Percentiles rank a stretch among this genome's conserved stretches.
phyloP scores from a whole-genome alignment of 1,139 yeast species.

The Pichia sp. region DNA sequence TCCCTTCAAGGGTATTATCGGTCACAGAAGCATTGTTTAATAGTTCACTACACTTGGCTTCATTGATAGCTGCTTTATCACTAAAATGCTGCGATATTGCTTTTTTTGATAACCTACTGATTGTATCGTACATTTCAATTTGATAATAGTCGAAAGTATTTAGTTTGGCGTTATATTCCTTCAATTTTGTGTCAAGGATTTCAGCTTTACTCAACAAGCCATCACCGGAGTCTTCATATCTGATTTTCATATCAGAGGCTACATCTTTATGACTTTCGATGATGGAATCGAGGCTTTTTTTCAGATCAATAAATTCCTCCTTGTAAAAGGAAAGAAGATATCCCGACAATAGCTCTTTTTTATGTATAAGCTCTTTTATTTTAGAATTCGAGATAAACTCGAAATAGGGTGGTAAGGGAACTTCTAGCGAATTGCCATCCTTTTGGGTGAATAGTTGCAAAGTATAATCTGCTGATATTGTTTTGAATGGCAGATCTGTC shows the following conservation, averaged over 20 bases:
- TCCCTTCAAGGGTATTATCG: constrained; percentile 14
- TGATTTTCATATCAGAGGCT: constrained; percentile 27
- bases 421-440: background rate
- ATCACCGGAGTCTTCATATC: constrained; percentile 8
- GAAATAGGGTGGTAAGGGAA: constrained; percentile 7
- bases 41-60: constrained; percentile 34
- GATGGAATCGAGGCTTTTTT: constrained; percentile 15
- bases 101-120: constrained; percentile 35
- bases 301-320: constrained; percentile 12
- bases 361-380: constrained; percentile 28
- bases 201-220: constrained; percentile 12
- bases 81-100: constrained; percentile 33
- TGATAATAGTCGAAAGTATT: constrained; percentile 24
- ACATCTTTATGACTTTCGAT: constrained; percentile 23
- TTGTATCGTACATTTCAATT: constrained; percentile 38
- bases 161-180: constrained; percentile 18
- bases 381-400: constrained; percentile 26
- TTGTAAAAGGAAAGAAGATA: constrained; percentile 23
- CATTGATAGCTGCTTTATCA: constrained; percentile 32
- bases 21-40: constrained; percentile 29
- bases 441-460: background rate
- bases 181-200: constrained; percentile 17
- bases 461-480: constrained; percentile 1
- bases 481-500: constrained; percentile 4
- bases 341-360: constrained; percentile 30